Base-by-base conservation (phyloP, 1,284 basidiomycete genomes). In the Ganoderma lucidum region DNA sequence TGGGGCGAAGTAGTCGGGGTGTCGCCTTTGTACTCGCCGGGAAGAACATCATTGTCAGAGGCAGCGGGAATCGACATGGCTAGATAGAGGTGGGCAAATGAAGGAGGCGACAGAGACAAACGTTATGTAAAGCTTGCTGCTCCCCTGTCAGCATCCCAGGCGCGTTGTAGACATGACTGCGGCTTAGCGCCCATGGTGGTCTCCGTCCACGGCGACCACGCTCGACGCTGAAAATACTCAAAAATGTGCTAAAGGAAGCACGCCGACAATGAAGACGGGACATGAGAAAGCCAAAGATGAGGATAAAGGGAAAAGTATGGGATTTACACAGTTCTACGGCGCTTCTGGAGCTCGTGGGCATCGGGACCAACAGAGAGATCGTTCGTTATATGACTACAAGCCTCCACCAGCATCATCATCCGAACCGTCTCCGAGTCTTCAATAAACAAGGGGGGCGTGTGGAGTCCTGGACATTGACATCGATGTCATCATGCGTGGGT, bases 281-380 rank as follows among this genome's bases (percentile, higher is more conserved):
- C 12, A 17, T 44, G 19, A 45, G 23, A 53, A 53, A 14, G 51
- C 23, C 14, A 28, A 8, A 14, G 51, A 53, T 35, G 30, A 32
- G 17, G 53, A 56, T 56, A 42, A 17, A 64, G 63, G n/a, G 67
- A 44, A 37, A 65, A 66, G 63, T 73, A 67, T 68, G 62, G 53
- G 53, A 71, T 73, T 73, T 71, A 66, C 71, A 71, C 73, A 71
- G 60, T 75, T 76, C 73, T 75, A 74, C 75, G 66, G 67, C 73
- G 67, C 71, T 74, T 75, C 70, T 72, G 72, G 73, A 65, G 70
- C 69, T 73, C 72, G 61, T 39, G 59, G 23, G 37, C 17, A 28
- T 63, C 56, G 66, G 41, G 63, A 55, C 65, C 58, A 62, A 67
- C 39, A 53, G 53, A 59, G 64, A 62, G 71, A 71, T 66, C 68